Percentiles rank a stretch among this genome's conserved stretches.
phyloP scores from a whole-genome alignment of 2,329 filamentous ascomycete species.

The Fusarium tricinctum region DNA sequence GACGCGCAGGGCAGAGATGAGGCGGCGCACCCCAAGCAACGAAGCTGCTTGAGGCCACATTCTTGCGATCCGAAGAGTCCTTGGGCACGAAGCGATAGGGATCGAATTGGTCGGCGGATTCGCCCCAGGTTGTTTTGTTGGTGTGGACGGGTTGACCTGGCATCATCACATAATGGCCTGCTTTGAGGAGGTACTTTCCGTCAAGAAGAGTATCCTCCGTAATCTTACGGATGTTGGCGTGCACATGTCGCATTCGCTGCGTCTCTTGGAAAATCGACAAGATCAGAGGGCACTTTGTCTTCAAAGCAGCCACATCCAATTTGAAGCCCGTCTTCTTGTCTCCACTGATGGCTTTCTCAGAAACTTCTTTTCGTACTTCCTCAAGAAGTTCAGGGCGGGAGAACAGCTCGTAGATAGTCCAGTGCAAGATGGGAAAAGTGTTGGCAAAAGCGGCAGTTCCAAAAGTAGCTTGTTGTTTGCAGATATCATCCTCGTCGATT shows the following conservation, averaged over 20 bases:
- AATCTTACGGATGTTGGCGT: constrained; percentile 46
- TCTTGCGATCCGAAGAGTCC: constrained; percentile 14
- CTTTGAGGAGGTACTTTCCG: constrained; percentile 54
- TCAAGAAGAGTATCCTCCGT: constrained; percentile 54
- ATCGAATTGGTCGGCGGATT: constrained; percentile 43
- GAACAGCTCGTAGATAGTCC: constrained; percentile 40
- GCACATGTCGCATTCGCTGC: constrained; percentile 27
- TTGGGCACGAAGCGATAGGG: constrained; percentile 35
- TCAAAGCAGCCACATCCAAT: constrained; percentile 30
- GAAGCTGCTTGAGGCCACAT: constrained; percentile 53
- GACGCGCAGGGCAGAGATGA: constrained; percentile 50
- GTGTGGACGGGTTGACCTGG: constrained; percentile 52
- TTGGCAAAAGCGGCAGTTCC: constrained; percentile 36
- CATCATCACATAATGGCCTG: constrained; percentile 54
- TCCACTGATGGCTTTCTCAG: constrained; percentile 15
- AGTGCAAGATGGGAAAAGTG: constrained; percentile 33
- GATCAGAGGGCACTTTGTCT: constrained; percentile 33
- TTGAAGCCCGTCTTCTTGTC: constrained; percentile 9
- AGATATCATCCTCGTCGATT: constrained; percentile 28
- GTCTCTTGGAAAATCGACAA: constrained; percentile 34
- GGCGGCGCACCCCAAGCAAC: constrained; percentile 50
- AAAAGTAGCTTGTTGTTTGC: constrained; percentile 38
- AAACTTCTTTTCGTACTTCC: constrained; percentile 24
- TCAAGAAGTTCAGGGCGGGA: constrained; percentile 26
- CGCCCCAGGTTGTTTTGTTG: constrained; percentile 53